These are phyloP conservation scores for Talaromyces sp. DNA, from an alignment of 2,329 filamentous ascomycete species.

Conservation along the genomic window DNA sequence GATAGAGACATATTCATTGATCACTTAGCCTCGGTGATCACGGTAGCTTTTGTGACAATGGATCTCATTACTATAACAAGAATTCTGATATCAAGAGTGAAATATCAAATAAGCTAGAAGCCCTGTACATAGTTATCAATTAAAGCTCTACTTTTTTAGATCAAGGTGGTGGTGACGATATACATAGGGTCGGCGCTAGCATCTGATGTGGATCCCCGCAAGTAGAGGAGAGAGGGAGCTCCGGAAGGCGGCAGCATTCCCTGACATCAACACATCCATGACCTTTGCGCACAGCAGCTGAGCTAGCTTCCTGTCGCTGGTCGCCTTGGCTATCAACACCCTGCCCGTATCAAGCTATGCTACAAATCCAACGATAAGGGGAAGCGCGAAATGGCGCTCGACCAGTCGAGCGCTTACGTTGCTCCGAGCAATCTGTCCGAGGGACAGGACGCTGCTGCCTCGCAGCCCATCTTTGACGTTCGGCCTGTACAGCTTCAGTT, in stretches of 20 bases:
- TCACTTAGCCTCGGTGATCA: not conserved
- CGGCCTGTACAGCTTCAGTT: slow-evolving; percentile 91
- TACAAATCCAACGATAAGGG: slow-evolving; percentile 7
- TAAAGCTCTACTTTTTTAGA: not conserved
- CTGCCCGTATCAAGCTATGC: not conserved
- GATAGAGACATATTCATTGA: not conserved
- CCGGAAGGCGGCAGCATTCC: not conserved
- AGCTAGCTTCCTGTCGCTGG: not conserved
- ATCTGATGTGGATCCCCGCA: not conserved
- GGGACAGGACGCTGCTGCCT: slow-evolving; percentile 45
- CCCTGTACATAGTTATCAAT: not conserved
- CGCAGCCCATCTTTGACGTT: slow-evolving; percentile 88
- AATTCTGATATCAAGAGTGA: not conserved
- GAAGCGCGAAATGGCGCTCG: slow-evolving; percentile 59
- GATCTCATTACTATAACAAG: not conserved
- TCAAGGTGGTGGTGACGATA: not conserved
- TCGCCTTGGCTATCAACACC: not conserved
- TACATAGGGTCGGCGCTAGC: not conserved
- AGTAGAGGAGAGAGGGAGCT: not conserved
- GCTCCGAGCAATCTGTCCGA: slow-evolving; percentile 58
- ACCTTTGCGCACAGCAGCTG: not conserved
- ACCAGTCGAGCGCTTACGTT: slow-evolving; percentile 65
- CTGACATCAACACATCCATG: not conserved
- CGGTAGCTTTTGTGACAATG: not conserved
- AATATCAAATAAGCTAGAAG: not conserved